phyloP scores from a whole-genome alignment of 2,329 filamentous ascomycete species.

The Cladosporium sphaerospermum region DNA sequence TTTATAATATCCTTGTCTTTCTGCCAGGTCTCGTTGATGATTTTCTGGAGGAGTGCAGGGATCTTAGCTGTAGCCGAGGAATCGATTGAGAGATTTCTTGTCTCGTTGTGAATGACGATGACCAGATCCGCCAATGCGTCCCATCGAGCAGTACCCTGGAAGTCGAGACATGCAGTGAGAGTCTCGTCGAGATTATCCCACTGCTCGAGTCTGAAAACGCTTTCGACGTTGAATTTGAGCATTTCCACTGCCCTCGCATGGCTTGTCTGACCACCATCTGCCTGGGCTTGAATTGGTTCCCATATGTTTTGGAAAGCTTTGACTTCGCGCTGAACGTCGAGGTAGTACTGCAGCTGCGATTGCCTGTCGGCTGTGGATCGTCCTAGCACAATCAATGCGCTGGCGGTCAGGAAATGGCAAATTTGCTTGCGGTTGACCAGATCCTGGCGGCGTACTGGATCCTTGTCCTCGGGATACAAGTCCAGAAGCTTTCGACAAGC shows the following conservation, averaged over 20 bases:
- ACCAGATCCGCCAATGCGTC: conserved; percentile 43
- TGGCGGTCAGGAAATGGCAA: conserved; percentile 61
- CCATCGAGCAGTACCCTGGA: conserved; percentile 31
- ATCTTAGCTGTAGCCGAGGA: conserved; percentile 17
- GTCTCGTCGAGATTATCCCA: conserved; percentile 62
- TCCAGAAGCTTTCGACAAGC: conserved; percentile 34
- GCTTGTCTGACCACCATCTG: conserved; percentile 24
- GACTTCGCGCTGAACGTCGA: conserved; percentile 59
- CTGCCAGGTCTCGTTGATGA: conserved; percentile 62
- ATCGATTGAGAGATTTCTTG: conserved; percentile 24
- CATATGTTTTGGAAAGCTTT: conserved; percentile 6
- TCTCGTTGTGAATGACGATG: conserved; percentile 37
- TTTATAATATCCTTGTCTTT: conserved; percentile 49
- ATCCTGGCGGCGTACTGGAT: conserved; percentile 13
- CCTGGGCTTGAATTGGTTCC: conserved; percentile 38
- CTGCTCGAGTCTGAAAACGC: conserved; percentile 56
- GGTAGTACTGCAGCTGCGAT: conserved; percentile 55
- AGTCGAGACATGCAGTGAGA: conserved; percentile 40
- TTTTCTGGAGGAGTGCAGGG: conserved; percentile 49
- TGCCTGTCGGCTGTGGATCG: conserved; percentile 41
- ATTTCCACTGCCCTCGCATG: conserved; percentile 57
- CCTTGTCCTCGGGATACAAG: conserved; percentile 16
- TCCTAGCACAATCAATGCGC: conserved; percentile 42
- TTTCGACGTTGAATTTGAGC: conserved; percentile 74
- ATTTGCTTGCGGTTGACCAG: conserved; percentile 56